Conservation (phyloP, 768 basidiomycete genomes). For the Stropharia rugosoannulata region DNA sequence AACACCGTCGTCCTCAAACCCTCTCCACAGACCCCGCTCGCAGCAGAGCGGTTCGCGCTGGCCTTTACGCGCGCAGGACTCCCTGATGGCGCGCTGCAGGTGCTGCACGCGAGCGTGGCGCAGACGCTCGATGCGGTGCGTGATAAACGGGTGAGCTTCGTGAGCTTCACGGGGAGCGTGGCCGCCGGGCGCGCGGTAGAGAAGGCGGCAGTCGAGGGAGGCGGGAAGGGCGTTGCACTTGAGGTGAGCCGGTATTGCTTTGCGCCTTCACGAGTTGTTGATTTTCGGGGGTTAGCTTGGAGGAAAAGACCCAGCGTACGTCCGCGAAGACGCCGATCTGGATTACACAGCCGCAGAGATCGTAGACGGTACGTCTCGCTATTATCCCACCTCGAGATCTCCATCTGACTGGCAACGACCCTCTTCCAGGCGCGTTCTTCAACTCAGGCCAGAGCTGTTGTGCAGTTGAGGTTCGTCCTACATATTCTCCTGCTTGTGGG, state of each 20-base stretch:
- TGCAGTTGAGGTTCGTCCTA: conserved; percentile 69
- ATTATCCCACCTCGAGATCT: background rate
- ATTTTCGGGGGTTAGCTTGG: conserved; percentile 62
- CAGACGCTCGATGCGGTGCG: conserved; percentile 53
- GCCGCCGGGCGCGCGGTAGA: conserved; percentile 73
- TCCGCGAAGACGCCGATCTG: conserved; percentile 82
- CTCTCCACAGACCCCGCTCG: conserved; percentile 92
- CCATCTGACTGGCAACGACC: background rate
- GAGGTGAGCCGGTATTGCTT: conserved; percentile 69
- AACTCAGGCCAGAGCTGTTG: conserved; percentile 99
- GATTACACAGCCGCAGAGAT: conserved; percentile 82
- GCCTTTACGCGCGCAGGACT: conserved; percentile 78
- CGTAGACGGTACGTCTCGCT: conserved; percentile 69
- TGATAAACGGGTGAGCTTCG: conserved; percentile 73
- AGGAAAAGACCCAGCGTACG: conserved; percentile 98
- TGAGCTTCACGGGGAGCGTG: conserved; percentile 90
- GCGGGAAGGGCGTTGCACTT: conserved; percentile 80
- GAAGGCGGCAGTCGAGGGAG: conserved; percentile 59
- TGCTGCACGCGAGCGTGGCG: conserved; percentile 68
- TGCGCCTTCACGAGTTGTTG: too few relatives aligned
- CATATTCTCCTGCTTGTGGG: background rate
- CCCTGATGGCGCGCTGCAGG: conserved; percentile 70
- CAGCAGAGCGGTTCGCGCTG: conserved; percentile 75
- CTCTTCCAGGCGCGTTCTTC: conserved; percentile 75
- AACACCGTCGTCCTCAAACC: conserved; percentile 94